Evolutionary conservation across 495 filamentous ascomycete genomes (phyloP).

Genomic region (Penicillium bialowiezense): DNA sequence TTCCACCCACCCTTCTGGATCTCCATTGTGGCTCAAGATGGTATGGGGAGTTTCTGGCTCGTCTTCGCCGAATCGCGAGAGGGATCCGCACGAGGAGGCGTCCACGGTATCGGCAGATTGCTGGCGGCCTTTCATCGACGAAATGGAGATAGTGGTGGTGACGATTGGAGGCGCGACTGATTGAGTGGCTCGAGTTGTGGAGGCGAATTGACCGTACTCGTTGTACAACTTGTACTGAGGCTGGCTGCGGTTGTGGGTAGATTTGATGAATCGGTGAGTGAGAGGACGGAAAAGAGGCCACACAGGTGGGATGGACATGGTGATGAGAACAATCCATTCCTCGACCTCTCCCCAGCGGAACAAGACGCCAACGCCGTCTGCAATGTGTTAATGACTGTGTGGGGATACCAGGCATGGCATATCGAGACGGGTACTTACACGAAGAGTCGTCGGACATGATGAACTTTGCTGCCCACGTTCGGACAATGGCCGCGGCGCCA

Average conservation of each 20-base stretch:
- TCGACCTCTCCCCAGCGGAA: slow-evolving; percentile 27
- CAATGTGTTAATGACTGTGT: not conserved
- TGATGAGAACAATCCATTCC: slow-evolving; percentile 27
- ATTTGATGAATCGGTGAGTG: slow-evolving; percentile 24
- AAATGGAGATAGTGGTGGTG: slow-evolving; percentile 23
- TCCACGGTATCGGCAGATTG: slow-evolving; percentile 6
- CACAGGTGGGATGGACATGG: slow-evolving; percentile 27
- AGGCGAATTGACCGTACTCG: slow-evolving; percentile 4
- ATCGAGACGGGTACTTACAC: slow-evolving; percentile 10
- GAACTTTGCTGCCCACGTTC: slow-evolving; percentile 26
- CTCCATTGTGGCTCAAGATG: slow-evolving; percentile 6
- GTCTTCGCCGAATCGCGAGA: not conserved
- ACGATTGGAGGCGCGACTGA: slow-evolving; percentile 18
- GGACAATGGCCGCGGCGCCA: slow-evolving; percentile 23
- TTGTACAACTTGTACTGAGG: slow-evolving; percentile 7
- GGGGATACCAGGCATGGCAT: too few relatives aligned
- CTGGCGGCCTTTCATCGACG: slow-evolving; percentile 8
- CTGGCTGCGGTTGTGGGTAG: slow-evolving; percentile 8
- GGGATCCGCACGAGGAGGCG: not conserved
- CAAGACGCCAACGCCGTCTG: slow-evolving; percentile 21
- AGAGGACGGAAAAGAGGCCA: slow-evolving; percentile 27
- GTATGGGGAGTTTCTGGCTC: slow-evolving; percentile 4
- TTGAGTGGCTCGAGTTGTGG: slow-evolving; percentile 5
- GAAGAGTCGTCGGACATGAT: slow-evolving; percentile 23
- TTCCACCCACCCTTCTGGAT: slow-evolving; percentile 15